phyloP scores from a whole-genome alignment of 768 basidiomycete genomes.

The Naganishia antarctica region DNA sequence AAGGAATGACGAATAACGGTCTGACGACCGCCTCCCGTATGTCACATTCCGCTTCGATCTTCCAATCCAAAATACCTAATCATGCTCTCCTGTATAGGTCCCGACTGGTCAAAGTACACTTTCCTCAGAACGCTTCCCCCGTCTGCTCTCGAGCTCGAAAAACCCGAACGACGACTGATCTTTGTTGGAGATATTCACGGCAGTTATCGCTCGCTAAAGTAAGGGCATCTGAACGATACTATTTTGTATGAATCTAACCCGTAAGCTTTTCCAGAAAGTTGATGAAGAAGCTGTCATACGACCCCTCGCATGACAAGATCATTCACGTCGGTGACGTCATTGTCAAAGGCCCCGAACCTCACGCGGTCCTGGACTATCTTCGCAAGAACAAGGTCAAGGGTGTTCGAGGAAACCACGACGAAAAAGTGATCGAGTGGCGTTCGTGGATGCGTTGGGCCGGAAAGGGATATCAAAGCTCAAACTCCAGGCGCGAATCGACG shows the following conservation, averaged over 20 bases:
- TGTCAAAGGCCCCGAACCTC: slow-evolving; percentile 61
- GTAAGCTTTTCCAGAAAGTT: slow-evolving; percentile 47
- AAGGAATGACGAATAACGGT: neutral
- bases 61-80: neutral
- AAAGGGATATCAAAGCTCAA: slow-evolving; percentile 54
- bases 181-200: slow-evolving; percentile 87
- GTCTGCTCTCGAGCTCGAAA: slow-evolving; percentile 33
- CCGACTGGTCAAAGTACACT: slow-evolving; percentile 47
- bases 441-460: slow-evolving; percentile 60
- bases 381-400: slow-evolving; percentile 62
- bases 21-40: neutral
- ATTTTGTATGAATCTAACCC: neutral
- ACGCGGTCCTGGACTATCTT: slow-evolving; percentile 64
- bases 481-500: neutral
- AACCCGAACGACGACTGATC: slow-evolving; percentile 56
- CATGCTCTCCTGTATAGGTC: neutral
- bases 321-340: slow-evolving; percentile 80
- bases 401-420: slow-evolving; percentile 92
- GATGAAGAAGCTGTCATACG: slow-evolving; percentile 60
- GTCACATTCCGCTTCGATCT: neutral
- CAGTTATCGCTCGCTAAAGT: slow-evolving; percentile 16
- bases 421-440: slow-evolving; percentile 82
- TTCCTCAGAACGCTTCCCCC: slow-evolving; percentile 41
- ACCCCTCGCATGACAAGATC: slow-evolving; percentile 61
- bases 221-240: neutral